These are phyloP conservation scores for Zygoascus biomembranicola DNA, from an alignment of 805 yeast species.

Conservation along the genomic window DNA sequence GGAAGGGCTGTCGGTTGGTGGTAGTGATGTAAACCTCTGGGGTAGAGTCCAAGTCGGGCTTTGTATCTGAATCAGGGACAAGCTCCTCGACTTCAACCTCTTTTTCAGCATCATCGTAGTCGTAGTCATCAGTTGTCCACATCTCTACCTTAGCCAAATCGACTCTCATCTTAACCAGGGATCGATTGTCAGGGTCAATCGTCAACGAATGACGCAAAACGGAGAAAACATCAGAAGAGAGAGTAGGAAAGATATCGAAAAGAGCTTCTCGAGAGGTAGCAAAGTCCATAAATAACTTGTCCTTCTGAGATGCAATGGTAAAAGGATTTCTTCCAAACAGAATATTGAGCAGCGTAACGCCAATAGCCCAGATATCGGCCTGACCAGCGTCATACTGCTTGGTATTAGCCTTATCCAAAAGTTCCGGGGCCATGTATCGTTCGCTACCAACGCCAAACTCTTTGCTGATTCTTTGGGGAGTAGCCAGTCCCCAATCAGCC, in stretches of 20 bases:
- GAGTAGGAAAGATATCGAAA: constrained; percentile 83
- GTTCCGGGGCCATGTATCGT: constrained; percentile 92
- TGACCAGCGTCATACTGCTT: constrained; percentile 63
- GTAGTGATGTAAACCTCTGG: constrained; percentile 20
- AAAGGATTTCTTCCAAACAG: constrained; percentile 89
- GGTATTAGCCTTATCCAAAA: constrained; percentile 47
- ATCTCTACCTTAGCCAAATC: constrained; percentile 54
- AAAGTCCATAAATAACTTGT: constrained; percentile 76
- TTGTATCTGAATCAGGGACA: neutral
- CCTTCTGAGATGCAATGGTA: constrained; percentile 68
- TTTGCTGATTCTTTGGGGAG: constrained; percentile 47
- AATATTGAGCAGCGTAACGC: constrained; percentile 71
- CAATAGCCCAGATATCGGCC: constrained; percentile 85
- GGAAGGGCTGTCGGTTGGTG: constrained; percentile 24
- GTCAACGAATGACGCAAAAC: constrained; percentile 71
- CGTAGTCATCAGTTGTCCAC: constrained; percentile 73
- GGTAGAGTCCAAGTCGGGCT: constrained; percentile 4
- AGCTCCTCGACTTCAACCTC: constrained; percentile 3
- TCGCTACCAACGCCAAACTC: constrained; percentile 87
- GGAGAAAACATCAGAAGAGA: constrained; percentile 81
- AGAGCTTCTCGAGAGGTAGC: constrained; percentile 82
- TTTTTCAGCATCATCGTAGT: constrained; percentile 9
- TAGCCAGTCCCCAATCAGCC: constrained; percentile 89
- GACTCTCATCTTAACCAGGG: constrained; percentile 47
- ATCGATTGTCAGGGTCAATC: constrained; percentile 81